Percentiles rank a stretch among this genome's conserved stretches.
These are phyloP conservation scores for Phytophthora foliorum DNA, from an alignment of 352 stramenopile genomes.

Conservation along the genomic window DNA sequence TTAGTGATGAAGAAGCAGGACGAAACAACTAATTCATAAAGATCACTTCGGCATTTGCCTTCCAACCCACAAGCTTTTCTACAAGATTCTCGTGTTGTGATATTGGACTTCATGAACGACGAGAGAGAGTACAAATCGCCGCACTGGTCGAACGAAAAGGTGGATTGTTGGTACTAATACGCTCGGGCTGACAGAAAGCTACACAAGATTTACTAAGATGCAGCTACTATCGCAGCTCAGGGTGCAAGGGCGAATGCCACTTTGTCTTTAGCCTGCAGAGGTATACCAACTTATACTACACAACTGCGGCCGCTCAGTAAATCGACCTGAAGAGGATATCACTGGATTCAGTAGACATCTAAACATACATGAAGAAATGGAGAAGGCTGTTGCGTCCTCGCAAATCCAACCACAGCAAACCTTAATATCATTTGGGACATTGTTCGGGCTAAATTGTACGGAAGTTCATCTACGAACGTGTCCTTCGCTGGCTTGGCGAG, in stretches of 20 bases:
- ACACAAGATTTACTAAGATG: constrained; percentile 3
- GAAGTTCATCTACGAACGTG: background rate
- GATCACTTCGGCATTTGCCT: too few relatives aligned
- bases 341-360: background rate
- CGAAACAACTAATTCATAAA: too few relatives aligned
- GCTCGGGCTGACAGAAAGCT: background rate
- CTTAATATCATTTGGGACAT: constrained; percentile 8
- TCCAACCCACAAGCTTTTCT: too few relatives aligned
- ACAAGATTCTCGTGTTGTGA: too few relatives aligned
- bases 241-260: constrained; percentile 7
- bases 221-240: background rate
- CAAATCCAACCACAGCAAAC: background rate
- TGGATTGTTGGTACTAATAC: background rate
- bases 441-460: constrained; percentile 3
- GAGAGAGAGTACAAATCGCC: too few relatives aligned
- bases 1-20: too few relatives aligned
- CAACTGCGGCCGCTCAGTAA: background rate
- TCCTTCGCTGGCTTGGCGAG: background rate
- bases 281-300: background rate
- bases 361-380: background rate
- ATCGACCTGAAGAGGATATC: too few relatives aligned
- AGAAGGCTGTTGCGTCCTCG: background rate
- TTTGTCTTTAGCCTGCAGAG: background rate
- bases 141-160: background rate
- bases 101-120: too few relatives aligned